Evolutionary conservation across 2,329 filamentous ascomycete genomes (phyloP).

Genomic region (Exutisphaerella laricina): DNA sequence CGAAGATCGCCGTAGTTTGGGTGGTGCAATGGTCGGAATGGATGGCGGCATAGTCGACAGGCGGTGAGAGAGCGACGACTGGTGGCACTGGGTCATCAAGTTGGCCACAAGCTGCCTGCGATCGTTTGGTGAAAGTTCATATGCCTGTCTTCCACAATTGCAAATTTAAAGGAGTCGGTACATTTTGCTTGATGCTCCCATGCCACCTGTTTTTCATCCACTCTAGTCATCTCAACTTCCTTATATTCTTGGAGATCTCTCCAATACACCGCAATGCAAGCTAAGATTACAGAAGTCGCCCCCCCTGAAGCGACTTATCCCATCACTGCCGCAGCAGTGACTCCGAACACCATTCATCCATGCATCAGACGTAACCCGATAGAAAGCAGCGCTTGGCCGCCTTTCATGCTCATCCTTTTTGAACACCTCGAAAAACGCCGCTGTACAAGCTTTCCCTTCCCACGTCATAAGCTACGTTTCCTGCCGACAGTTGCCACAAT

Average conservation of each 20-base stretch:
- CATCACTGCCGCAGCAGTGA: not conserved
- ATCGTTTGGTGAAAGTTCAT: too few relatives aligned
- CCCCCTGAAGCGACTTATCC: not conserved
- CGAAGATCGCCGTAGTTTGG: too few relatives aligned
- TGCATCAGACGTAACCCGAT: slow-evolving; percentile 2
- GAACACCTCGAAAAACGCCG: slow-evolving; percentile 4
- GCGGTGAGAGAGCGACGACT: too few relatives aligned
- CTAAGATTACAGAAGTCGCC: not conserved
- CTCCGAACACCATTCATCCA: not conserved
- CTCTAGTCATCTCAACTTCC: too few relatives aligned
- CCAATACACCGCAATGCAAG: not conserved
- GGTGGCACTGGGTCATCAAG: too few relatives aligned
- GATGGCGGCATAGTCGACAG: too few relatives aligned
- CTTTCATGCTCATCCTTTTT: not conserved
- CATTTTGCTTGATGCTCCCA: too few relatives aligned
- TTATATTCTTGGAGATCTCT: not conserved
- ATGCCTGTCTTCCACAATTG: too few relatives aligned
- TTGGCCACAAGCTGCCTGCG: too few relatives aligned
- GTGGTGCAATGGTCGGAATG: too few relatives aligned
- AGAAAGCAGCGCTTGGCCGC: slow-evolving; percentile 1
- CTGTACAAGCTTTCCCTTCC: slow-evolving; percentile 4
- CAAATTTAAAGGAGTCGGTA: too few relatives aligned
- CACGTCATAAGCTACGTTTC: not conserved
- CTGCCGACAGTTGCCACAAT: not conserved
- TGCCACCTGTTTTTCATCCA: too few relatives aligned